phyloP scores from a whole-genome alignment of 129 eudicot species.

The Flaveria sonorensis region DNA sequence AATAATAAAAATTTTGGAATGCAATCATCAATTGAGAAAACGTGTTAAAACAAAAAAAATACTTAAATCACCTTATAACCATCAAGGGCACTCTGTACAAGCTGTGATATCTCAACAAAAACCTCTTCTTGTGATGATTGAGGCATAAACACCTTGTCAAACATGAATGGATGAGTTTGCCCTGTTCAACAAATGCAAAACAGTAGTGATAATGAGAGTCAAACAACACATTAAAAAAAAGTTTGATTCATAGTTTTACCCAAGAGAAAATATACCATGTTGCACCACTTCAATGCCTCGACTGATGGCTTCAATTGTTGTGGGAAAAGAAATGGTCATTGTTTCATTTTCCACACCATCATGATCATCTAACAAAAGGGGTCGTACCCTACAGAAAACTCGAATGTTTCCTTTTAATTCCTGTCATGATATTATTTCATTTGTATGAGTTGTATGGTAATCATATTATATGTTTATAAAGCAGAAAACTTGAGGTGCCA shows the following conservation, averaged over 20 bases:
- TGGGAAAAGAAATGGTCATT: constrained; percentile 66
- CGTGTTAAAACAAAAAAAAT: not conserved
- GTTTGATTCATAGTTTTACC: not conserved
- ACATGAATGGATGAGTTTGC: constrained; percentile 79
- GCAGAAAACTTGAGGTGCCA: not conserved
- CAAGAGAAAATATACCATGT: constrained; percentile 55
- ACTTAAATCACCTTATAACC: constrained; percentile 77
- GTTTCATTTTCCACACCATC: constrained; percentile 46
- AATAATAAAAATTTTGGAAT: not conserved
- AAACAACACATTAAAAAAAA: not conserved
- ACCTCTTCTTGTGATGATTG: constrained; percentile 87
- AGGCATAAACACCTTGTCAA: constrained; percentile 88
- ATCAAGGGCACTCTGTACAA: constrained; percentile 98
- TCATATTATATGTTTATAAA: not conserved
- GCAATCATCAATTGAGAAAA: not conserved
- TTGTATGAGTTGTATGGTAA: constrained; percentile 17
- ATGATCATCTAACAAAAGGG: constrained; percentile 65
- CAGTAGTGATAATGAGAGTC: constrained; percentile 3
- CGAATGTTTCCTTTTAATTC: constrained; percentile 95
- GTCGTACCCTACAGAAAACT: constrained; percentile 95
- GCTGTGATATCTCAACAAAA: constrained; percentile 89
- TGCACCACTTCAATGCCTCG: constrained; percentile 86
- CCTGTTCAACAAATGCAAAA: constrained; percentile 45
- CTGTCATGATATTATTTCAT: constrained; percentile 38
- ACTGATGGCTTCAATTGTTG: constrained; percentile 63